A percentile compares a stretch with the other conserved stretches of the same genome.
Evolutionary conservation across 2,329 filamentous ascomycete genomes (phyloP).

Genomic region (Claviceps monticola): DNA sequence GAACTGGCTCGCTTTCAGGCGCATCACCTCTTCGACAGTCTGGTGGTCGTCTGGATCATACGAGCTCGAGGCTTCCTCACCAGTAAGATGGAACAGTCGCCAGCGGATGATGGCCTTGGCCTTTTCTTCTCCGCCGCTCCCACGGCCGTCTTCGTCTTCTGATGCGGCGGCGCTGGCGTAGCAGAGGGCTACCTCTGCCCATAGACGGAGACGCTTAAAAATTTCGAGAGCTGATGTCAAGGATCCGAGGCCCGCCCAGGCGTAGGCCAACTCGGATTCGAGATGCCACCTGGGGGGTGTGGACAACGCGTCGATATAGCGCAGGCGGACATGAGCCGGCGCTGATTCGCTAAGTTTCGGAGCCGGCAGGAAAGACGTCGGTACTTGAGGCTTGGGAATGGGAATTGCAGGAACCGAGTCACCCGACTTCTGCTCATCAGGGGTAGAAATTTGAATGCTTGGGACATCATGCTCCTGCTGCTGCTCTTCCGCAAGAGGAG

Average conservation of each 20-base stretch:
- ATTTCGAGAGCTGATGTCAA: slow-evolving; percentile 86
- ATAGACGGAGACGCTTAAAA: slow-evolving; percentile 83
- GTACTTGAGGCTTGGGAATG: slow-evolving; percentile 22
- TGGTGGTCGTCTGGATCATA: slow-evolving; percentile 37
- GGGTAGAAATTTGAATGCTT: slow-evolving; percentile 29
- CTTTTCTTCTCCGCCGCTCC: slow-evolving; percentile 57
- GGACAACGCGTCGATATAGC: slow-evolving; percentile 71
- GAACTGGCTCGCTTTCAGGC: slow-evolving; percentile 39
- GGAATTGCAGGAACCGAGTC: slow-evolving; percentile 2
- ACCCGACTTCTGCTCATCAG: slow-evolving; percentile 16
- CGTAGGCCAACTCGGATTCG: slow-evolving; percentile 79
- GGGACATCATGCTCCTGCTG: slow-evolving; percentile 24
- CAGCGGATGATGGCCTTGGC: slow-evolving; percentile 63
- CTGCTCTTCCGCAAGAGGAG: slow-evolving; percentile 1
- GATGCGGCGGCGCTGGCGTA: slow-evolving; percentile 49
- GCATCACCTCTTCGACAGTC: slow-evolving; percentile 37
- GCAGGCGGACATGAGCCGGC: slow-evolving; percentile 58
- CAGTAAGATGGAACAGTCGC: slow-evolving; percentile 60
- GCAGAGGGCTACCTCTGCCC: slow-evolving; percentile 89
- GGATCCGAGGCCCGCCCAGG: slow-evolving; percentile 85
- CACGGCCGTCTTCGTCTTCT: slow-evolving; percentile 42
- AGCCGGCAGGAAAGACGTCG: slow-evolving; percentile 70
- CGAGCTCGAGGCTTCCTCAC: slow-evolving; percentile 12
- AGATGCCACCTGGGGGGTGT: slow-evolving; percentile 87
- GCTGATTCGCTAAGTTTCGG: slow-evolving; percentile 66